Evolutionary conservation across 495 filamentous ascomycete genomes (phyloP).

Genomic region (Cudoniella acicularis): DNA sequence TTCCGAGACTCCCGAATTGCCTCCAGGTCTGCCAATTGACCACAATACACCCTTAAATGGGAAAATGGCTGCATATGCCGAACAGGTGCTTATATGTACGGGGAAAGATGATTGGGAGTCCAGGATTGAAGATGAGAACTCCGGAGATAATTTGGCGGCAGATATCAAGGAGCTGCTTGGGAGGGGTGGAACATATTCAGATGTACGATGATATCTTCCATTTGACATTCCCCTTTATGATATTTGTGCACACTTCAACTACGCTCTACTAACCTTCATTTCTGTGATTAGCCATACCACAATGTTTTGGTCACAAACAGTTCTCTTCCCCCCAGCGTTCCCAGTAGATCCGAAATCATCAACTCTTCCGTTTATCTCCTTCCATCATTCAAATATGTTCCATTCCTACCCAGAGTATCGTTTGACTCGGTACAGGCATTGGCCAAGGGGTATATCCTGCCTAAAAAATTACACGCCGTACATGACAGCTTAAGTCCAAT

Average conservation of each 20-base stretch:
- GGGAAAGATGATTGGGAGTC: conserved; percentile 77
- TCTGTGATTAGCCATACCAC: conserved; percentile 62
- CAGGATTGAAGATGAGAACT: conserved; percentile 56
- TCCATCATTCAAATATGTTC: conserved; percentile 74
- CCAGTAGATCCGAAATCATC: conserved; percentile 37
- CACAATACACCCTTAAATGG: conserved; percentile 61
- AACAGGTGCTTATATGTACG: conserved; percentile 81
- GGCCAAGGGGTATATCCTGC: conserved; percentile 54
- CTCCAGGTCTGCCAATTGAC: conserved; percentile 73
- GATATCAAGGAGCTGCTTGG: conserved; percentile 66
- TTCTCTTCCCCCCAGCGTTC: conserved; percentile 54
- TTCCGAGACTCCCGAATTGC: conserved; percentile 58
- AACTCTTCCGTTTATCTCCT: conserved; percentile 66
- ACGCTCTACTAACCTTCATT: conserved; percentile 10
- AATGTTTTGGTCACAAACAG: conserved; percentile 71
- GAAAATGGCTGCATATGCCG: conserved; percentile 73
- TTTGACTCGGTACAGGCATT: conserved; percentile 49
- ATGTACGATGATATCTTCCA: conserved; percentile 35
- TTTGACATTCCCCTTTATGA: not conserved
- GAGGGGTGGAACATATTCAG: conserved; percentile 60
- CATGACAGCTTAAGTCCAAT: conserved; percentile 52
- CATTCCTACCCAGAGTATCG: conserved; percentile 55
- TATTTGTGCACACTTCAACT: conserved; percentile 9
- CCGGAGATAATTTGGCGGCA: conserved; percentile 60
- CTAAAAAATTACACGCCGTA: conserved; percentile 53